Base-by-base conservation (phyloP, 2,329 filamentous ascomycete species). In the Orbilia blumenaviensis region DNA sequence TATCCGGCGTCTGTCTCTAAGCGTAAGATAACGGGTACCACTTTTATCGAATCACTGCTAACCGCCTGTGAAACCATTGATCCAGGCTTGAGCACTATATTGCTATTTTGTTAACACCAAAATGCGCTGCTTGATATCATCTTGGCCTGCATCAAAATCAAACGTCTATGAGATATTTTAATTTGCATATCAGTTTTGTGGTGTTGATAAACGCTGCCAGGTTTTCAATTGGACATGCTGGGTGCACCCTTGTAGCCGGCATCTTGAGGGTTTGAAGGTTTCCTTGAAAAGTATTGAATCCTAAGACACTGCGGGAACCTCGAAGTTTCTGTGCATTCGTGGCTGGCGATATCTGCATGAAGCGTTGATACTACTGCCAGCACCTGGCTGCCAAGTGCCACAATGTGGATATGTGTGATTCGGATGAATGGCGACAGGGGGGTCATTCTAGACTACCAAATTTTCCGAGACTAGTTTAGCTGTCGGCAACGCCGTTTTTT, bases 401-500 rank as follows among this genome's bases (percentile, higher is more conserved):
- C 23, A n/a, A 23, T 27, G 46, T 66, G 23, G 50, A 38, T 32
- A 21, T 54, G 18, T 62, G 52, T 60, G 58, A 58, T 60, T 76
- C 72, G 72, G 72, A 34, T 66, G 72, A 76, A 76, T 36, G 72
- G 72, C 46, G 38, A 46, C 58, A 32, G 50, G 64, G 72, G 23
- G 46, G 9, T 21, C 8, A 21, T 64, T 52, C n/a, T 32, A 34
- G 18, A 32, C 64, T 38, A 25, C 41, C 21, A 54, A 67, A 48
- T 23, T 42, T 34, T 46, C 64, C 38, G 50, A 60, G 34, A 52
- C 32, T 44, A 56, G 32, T 63, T 46, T 62, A 71, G 48, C 50
- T 63, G 48, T 48, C 56, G 56, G 64, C 23, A 44, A 50, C 44
- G 18, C 66, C 66, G 56, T 58, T 66, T 58, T 48, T 56, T 36